Conservation (phyloP, 257 asterid genomes). For the Nicotiana otophora region DNA sequence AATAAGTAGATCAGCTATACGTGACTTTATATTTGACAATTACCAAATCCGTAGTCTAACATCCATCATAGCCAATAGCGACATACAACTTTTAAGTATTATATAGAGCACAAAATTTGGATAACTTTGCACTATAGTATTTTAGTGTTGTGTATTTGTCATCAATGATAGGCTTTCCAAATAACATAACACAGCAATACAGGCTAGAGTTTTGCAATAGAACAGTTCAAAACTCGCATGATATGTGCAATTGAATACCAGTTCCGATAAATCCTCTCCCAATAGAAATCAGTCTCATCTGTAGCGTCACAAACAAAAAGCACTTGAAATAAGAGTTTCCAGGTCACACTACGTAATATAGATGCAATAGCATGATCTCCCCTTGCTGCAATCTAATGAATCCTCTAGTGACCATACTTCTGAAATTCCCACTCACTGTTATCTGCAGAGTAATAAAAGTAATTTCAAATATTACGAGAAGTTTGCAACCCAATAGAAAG, state of each 20-base stretch:
- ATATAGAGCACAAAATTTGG: neutral
- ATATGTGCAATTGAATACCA: neutral
- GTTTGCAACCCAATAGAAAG: neutral
- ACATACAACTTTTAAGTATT: neutral
- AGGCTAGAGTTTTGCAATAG: neutral
- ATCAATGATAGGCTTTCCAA: neutral
- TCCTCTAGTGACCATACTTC: slow-evolving; percentile 10
- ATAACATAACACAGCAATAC: neutral
- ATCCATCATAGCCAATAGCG: neutral
- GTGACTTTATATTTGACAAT: neutral
- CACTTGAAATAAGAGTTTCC: neutral
- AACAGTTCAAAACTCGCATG: neutral
- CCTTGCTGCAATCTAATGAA: neutral
- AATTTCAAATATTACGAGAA: neutral
- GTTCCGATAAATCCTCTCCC: neutral
- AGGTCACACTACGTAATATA: neutral
- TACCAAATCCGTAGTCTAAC: neutral
- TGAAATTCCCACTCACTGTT: slow-evolving; percentile 11
- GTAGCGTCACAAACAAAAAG: neutral
- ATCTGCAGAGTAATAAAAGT: neutral
- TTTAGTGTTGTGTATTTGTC: neutral
- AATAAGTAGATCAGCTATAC: neutral
- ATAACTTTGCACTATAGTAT: neutral
- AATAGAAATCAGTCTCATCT: neutral
- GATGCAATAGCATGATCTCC: neutral